These are phyloP conservation scores for Fusarium longipes DNA, from an alignment of 2,329 filamentous ascomycete genomes.

Conservation along the genomic window DNA sequence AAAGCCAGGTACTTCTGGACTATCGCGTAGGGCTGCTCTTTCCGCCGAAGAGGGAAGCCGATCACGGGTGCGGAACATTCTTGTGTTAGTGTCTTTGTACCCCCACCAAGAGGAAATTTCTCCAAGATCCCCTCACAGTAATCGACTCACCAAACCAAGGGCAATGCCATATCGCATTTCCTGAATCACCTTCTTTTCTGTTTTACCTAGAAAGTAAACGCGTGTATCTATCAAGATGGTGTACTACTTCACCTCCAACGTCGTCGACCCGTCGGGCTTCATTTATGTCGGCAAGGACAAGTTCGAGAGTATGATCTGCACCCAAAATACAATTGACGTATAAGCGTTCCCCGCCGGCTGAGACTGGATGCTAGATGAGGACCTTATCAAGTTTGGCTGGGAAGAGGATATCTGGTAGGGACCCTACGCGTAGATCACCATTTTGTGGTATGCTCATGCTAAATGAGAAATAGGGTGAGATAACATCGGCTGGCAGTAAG, in stretches of 20 bases:
- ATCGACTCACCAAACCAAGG: neutral
- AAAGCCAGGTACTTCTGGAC: neutral
- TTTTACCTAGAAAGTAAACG: too few species aligned
- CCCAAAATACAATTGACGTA: constrained; percentile 7
- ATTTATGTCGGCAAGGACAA: constrained; percentile 99
- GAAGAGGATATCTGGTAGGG: constrained; percentile 93
- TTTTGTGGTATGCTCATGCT: constrained; percentile 9
- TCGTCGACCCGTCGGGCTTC: constrained; percentile 82
- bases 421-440: neutral
- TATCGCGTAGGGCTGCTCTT: constrained; percentile 10
- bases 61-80: neutral
- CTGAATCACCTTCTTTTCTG: neutral
- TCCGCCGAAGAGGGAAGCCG: too few species aligned
- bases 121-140: constrained; percentile 38
- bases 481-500: neutral
- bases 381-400: constrained; percentile 92
- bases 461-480: constrained; percentile 37
- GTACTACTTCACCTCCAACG: constrained; percentile 92
- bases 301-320: constrained; percentile 82
- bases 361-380: constrained; percentile 76
- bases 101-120: constrained; percentile 37
- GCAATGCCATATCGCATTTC: neutral
- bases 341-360: constrained; percentile 25
- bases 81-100: constrained; percentile 34
- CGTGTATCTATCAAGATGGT: too few species aligned